Conservation (phyloP, 2,329 filamentous ascomycete genomes). For the Tolypocladium sp. region DNA sequence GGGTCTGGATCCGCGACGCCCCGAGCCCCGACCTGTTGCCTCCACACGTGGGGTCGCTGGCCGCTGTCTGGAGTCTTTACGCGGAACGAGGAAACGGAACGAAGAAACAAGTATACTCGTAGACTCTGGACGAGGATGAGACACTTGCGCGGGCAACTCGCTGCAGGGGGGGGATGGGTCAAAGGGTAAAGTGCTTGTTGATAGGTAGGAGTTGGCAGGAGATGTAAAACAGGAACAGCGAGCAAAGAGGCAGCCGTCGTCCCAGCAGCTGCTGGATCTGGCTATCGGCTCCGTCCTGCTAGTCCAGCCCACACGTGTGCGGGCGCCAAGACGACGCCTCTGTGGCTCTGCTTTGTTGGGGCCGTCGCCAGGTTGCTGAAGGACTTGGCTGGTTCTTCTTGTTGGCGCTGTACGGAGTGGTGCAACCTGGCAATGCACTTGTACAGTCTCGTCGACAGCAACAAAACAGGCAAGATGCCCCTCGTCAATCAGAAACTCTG, state of each 20-base stretch:
- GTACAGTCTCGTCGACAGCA: background rate
- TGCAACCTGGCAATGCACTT: background rate
- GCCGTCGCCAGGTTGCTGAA: background rate
- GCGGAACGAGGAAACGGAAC: background rate
- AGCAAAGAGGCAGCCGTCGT: background rate
- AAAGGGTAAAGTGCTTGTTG: background rate
- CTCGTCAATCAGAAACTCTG: background rate
- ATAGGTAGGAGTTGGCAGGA: background rate
- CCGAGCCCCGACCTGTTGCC: background rate
- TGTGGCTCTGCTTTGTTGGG: background rate
- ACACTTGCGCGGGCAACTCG: background rate
- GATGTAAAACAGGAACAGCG: background rate
- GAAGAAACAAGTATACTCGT: background rate
- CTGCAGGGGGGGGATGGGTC: background rate
- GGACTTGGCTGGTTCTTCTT: too few species aligned
- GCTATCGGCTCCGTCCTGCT: background rate
- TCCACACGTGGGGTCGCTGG: background rate
- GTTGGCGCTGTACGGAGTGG: too few species aligned
- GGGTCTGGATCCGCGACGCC: conserved; percentile 1
- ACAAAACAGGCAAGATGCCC: background rate
- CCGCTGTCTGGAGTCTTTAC: background rate
- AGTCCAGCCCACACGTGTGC: background rate
- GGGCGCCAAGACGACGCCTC: background rate
- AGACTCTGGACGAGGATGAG: background rate
- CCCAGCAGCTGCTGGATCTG: background rate